Conservation (phyloP, 495 filamentous ascomycete species). For the Trichoderma erinaceum region DNA sequence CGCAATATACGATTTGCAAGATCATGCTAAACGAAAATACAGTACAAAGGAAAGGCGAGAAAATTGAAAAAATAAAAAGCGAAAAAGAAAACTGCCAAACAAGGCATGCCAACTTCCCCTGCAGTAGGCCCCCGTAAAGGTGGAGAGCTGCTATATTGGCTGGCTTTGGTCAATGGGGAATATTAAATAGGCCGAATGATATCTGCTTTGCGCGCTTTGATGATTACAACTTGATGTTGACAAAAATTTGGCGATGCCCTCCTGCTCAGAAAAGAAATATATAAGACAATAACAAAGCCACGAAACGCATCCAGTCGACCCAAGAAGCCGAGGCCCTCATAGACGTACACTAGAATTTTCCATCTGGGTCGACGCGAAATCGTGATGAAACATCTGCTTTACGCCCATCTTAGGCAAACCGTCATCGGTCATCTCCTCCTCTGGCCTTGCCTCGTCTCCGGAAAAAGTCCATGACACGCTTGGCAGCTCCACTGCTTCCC, state of each 20-base stretch:
- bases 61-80: neutral
- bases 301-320: neutral
- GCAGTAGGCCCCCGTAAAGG: neutral
- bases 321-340: neutral
- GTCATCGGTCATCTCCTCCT: conserved; percentile 44
- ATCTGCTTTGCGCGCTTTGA: conserved; percentile 11
- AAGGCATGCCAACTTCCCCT: conserved; percentile 10
- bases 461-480: conserved; percentile 98
- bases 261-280: conserved; percentile 4
- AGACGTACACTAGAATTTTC: neutral
- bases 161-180: neutral
- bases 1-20: conserved; percentile 11
- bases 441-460: conserved; percentile 74
- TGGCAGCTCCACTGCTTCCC: conserved; percentile 77
- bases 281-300: conserved; percentile 1
- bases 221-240: conserved; percentile 10
- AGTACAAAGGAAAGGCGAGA: conserved; percentile 13
- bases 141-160: neutral
- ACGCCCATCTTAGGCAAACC: neutral
- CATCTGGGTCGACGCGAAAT: neutral
- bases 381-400: neutral
- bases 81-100: conserved; percentile 10
- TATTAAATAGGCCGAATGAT: conserved; percentile 11
- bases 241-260: conserved; percentile 10
- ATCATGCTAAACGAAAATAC: conserved; percentile 12